Percentiles rank a stretch among this genome's conserved stretches.
phyloP scores from a whole-genome alignment of 2,329 filamentous ascomycete genomes.

The Cladosporium velox region DNA sequence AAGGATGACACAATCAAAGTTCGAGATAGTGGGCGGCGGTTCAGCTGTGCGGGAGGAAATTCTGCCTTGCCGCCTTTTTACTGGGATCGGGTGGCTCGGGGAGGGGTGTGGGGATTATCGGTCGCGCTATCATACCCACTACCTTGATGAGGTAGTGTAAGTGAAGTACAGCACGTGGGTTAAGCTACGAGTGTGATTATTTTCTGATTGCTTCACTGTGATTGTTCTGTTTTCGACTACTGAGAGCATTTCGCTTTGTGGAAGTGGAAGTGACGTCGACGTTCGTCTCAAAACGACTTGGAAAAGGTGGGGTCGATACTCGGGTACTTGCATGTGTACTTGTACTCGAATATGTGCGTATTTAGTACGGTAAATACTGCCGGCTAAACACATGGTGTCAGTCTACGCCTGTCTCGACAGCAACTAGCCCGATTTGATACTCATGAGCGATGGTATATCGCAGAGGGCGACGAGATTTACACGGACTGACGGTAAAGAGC shows the following conservation, averaged over 20 bases:
- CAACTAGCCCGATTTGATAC: no score
- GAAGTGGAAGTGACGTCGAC: constrained; percentile 3
- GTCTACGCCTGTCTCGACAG: no score
- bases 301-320: background rate
- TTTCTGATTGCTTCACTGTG: background rate
- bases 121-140: constrained; percentile 4
- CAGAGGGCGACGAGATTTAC: no score
- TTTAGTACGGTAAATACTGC: no score
- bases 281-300: background rate
- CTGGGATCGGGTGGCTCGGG: constrained; percentile 12
- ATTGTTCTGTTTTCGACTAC: background rate
- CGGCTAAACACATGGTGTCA: background rate
- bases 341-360: no score
- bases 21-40: constrained; percentile 6
- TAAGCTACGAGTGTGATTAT: background rate
- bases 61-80: constrained; percentile 28
- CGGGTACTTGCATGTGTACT: background rate
- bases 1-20: constrained; percentile 9
- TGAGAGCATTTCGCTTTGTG: constrained; percentile 13
- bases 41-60: constrained; percentile 21
- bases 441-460: no score
- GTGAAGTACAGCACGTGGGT: background rate
- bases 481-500: no score
- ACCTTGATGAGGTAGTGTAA: background rate
- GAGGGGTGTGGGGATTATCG: background rate